A percentile compares a stretch with the other conserved stretches of the same genome.
These are phyloP conservation scores for Mycena vulgaris DNA, from an alignment of 768 basidiomycete species.

Conservation along the genomic window DNA sequence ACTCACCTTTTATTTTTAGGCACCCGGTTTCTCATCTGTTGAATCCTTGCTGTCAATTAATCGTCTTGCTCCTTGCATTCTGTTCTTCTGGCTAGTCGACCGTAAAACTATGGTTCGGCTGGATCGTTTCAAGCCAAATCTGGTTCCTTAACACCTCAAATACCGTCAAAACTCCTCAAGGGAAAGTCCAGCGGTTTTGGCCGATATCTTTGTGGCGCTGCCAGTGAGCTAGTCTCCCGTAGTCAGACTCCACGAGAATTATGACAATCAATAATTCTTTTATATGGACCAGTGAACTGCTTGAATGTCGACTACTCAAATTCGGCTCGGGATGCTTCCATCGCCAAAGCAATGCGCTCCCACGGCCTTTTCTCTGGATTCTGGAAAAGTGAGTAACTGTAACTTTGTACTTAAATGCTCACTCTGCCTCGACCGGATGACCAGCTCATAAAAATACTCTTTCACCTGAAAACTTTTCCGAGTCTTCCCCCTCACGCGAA, in stretches of 20 bases:
- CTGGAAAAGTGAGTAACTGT: constrained; percentile 3
- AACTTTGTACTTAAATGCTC: neutral
- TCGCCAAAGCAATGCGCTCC: neutral
- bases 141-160: neutral
- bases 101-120: neutral
- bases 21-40: neutral
- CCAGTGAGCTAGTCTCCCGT: too few relatives aligned
- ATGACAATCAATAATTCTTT: too few relatives aligned
- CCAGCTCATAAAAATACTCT: too few relatives aligned
- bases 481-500: too few relatives aligned
- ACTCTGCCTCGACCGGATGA: too few relatives aligned
- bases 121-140: neutral
- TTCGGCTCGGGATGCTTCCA: neutral
- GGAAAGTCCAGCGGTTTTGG: neutral
- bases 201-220: neutral
- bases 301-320: neutral
- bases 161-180: neutral
- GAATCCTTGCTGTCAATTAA: neutral
- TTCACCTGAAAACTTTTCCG: too few relatives aligned
- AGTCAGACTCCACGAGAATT: too few relatives aligned
- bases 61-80: neutral
- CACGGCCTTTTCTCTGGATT: neutral
- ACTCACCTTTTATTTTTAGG: neutral
- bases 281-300: too few relatives aligned
- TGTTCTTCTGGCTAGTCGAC: neutral